Conservation (phyloP, 345 rosid genomes). For the Hibiscus mutabilis region DNA sequence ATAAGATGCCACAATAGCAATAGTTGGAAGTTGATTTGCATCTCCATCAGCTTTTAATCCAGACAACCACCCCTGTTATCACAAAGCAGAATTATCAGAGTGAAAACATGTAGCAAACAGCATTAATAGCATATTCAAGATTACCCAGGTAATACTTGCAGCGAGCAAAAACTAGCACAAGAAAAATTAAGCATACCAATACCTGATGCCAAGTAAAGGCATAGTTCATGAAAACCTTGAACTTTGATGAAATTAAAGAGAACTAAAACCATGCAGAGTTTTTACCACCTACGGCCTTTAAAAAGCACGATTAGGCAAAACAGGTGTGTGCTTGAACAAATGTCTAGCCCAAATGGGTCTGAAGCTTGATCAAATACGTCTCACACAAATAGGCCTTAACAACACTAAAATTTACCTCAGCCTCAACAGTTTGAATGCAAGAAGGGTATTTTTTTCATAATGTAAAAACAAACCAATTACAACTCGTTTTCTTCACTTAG, state of each 20-base stretch:
- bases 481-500: neutral
- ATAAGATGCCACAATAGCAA: conserved; percentile 92
- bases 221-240: neutral
- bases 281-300: neutral
- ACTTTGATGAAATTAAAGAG: neutral
- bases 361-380: too few species aligned
- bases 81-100: conserved; percentile 17
- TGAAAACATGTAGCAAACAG: conserved; percentile 6
- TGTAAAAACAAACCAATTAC: neutral
- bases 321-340: neutral
- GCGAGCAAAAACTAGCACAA: neutral
- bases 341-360: neutral
- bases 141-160: neutral
- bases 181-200: neutral
- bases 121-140: conserved; percentile 2
- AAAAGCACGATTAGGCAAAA: neutral
- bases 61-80: conserved; percentile 86
- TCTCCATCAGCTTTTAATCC: conserved; percentile 90
- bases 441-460: neutral
- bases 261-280: neutral
- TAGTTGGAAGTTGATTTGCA: conserved; percentile 78
- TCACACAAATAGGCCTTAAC: neutral
- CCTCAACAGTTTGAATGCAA: neutral
- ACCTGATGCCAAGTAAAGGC: neutral
- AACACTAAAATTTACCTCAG: neutral